phyloP scores from a whole-genome alignment of 2,329 filamentous ascomycete species.

The Claviceps sp. region DNA sequence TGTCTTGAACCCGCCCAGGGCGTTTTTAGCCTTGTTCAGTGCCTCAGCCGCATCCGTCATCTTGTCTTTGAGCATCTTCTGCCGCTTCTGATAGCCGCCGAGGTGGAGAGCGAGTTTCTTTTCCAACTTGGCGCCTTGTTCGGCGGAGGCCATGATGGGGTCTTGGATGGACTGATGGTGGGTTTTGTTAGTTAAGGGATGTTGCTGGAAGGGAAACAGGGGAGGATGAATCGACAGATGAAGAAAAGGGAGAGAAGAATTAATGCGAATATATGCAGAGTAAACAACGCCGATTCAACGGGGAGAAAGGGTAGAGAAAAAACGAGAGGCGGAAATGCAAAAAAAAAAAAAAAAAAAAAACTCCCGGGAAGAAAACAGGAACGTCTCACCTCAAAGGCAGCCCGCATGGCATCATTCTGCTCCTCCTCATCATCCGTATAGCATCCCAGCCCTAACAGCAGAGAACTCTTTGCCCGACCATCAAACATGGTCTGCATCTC shows the following conservation, averaged over 20 bases:
- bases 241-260: no score
- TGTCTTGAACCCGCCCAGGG: constrained; percentile 61
- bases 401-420: constrained; percentile 45
- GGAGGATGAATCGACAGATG: background rate
- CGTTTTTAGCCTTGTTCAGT: constrained; percentile 57
- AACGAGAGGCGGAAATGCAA: no score
- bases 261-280: no score
- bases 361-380: background rate
- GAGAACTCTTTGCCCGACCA: constrained; percentile 35
- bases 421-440: constrained; percentile 68
- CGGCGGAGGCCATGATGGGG: constrained; percentile 58
- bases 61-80: constrained; percentile 68
- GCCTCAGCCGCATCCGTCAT: constrained; percentile 62
- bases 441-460: constrained; percentile 68
- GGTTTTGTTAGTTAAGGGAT: background rate
- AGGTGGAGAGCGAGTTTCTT: constrained; percentile 84
- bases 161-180: constrained; percentile 51
- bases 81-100: constrained; percentile 79
- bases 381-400: constrained; percentile 58
- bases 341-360: background rate
- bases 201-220: background rate
- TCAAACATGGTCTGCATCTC: constrained; percentile 42
- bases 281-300: no score
- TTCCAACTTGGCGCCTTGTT: constrained; percentile 75
- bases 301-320: background rate